Evolutionary conservation across 2,329 filamentous ascomycete genomes (phyloP).

Genomic region (Boeremia exigua): DNA sequence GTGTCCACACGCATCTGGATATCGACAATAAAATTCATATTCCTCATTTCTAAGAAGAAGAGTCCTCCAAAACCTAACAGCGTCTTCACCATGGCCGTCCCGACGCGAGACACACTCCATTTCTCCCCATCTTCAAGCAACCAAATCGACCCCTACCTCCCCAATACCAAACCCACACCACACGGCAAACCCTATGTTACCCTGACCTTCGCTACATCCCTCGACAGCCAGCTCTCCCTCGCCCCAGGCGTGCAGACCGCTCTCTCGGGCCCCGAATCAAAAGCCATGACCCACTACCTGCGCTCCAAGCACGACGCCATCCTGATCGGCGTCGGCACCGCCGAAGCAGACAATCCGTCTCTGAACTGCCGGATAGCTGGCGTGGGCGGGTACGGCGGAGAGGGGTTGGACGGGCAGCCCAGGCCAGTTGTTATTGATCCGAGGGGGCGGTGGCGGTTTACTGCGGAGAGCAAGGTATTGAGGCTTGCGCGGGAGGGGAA

Average conservation of each 20-base stretch:
- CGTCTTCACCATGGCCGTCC: conserved; percentile 11
- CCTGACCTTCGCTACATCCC: conserved; percentile 87
- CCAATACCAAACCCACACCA: conserved; percentile 22
- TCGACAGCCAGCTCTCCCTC: conserved; percentile 80
- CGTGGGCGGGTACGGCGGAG: conserved; percentile 62
- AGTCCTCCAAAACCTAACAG: background rate
- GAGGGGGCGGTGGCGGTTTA: conserved; percentile 72
- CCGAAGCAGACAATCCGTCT: conserved; percentile 81
- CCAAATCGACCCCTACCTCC: conserved; percentile 61
- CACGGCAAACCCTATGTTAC: conserved; percentile 55
- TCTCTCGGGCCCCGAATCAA: conserved; percentile 82
- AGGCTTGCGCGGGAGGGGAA: conserved; percentile 66
- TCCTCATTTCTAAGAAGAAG: background rate
- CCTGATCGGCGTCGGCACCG: conserved; percentile 82
- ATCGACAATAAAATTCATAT: no score
- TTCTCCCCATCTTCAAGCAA: conserved; percentile 54
- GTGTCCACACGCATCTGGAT: no score
- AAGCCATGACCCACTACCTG: conserved; percentile 92
- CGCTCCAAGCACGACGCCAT: conserved; percentile 84
- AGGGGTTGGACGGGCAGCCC: conserved; percentile 67
- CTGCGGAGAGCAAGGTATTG: conserved; percentile 67
- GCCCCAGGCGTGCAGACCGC: conserved; percentile 80
- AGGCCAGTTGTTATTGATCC: conserved; percentile 85
- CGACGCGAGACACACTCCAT: conserved; percentile 31
- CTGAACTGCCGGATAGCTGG: conserved; percentile 79